Conservation (phyloP, 352 stramenopile species). For the Globisporangium canariense region DNA sequence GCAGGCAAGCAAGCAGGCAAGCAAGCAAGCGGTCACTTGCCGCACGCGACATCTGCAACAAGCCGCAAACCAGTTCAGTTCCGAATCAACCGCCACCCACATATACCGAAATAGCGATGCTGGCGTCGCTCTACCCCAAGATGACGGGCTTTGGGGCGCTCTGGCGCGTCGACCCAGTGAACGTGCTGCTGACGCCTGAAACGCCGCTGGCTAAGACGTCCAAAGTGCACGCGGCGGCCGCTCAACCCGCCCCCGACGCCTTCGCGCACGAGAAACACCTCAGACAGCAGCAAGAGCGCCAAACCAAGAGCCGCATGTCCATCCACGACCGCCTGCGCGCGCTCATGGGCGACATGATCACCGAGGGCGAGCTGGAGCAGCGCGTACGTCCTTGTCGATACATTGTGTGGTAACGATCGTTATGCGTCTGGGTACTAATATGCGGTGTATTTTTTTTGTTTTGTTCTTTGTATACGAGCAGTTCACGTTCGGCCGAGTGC, state of each 20-base stretch:
- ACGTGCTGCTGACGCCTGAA: slow-evolving; percentile 18
- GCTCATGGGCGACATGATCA: slow-evolving; percentile 61
- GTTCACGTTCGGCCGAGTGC: slow-evolving; percentile 55
- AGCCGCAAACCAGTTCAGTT: background rate
- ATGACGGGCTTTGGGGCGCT: slow-evolving; percentile 32
- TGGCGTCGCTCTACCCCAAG: slow-evolving; percentile 16
- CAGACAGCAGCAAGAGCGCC: slow-evolving; percentile 9
- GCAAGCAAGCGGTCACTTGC: background rate
- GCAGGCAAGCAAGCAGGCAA: background rate
- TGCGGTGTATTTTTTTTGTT: background rate
- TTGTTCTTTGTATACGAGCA: slow-evolving; percentile 20
- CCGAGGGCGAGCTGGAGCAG: slow-evolving; percentile 51
- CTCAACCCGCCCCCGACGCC: slow-evolving; percentile 1
- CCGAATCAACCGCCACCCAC: background rate
- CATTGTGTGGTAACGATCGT: background rate
- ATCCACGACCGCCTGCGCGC: slow-evolving; percentile 61
- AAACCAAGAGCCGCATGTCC: slow-evolving; percentile 18
- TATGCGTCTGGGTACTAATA: background rate
- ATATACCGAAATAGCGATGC: slow-evolving; percentile 8
- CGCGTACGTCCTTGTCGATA: slow-evolving; percentile 23
- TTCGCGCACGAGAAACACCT: slow-evolving; percentile 6
- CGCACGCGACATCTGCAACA: background rate
- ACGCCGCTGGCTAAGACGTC: slow-evolving; percentile 25
- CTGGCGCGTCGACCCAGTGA: slow-evolving; percentile 44
- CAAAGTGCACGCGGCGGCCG: slow-evolving; percentile 19